Base-by-base conservation (phyloP, 306 rosid species). In the Pyrus betulifolia region DNA sequence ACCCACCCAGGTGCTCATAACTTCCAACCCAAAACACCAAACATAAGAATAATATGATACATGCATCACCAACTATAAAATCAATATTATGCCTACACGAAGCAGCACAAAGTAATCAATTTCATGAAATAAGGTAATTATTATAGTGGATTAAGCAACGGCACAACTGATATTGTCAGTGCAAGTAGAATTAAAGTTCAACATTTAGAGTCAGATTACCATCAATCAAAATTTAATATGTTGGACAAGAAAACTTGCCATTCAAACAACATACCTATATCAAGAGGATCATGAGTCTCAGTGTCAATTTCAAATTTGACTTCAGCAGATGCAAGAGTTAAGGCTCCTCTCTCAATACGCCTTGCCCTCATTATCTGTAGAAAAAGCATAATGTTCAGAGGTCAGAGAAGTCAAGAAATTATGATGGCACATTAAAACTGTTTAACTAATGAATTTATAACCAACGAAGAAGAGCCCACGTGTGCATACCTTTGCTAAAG, bases 241-340 rank as follows among this genome's bases (percentile, higher is more conserved):
- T 17, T 52, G 49, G 25, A 54, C 31, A 55, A 52, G 11, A 23
- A 2, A 76, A 31, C 18, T 25, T 70, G 65, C 67, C 51, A 62
- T 63, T 73, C 65, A 82, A 61, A 45, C 59, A 51, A 57, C 86
- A 67, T 89, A 95, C 99, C 99, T 13, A 95, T 87, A 84, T 95
- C 99, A 85, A 95, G 99, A 73, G 99, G 99, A 79, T 95, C 97
- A 79, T 95, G 99, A 60, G 97, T 95, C 89, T 95, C 99, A 0
- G 99, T 95, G 86, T 95, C 99, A 84, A 95, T 92, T 82, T 95
- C 97, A 85, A 95, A 95, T 80, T 92, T 92, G 80, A 95, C 97
- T 91, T 95, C 99, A 74, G 99, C 99, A 77, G 99, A 95, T 68
- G 99, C 97, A 86, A 95, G 99, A 72, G 99, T 95, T 86, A 95